These are phyloP conservation scores for Hortaea werneckii DNA, from an alignment of 2,329 filamentous ascomycete species.

Conservation along the genomic window DNA sequence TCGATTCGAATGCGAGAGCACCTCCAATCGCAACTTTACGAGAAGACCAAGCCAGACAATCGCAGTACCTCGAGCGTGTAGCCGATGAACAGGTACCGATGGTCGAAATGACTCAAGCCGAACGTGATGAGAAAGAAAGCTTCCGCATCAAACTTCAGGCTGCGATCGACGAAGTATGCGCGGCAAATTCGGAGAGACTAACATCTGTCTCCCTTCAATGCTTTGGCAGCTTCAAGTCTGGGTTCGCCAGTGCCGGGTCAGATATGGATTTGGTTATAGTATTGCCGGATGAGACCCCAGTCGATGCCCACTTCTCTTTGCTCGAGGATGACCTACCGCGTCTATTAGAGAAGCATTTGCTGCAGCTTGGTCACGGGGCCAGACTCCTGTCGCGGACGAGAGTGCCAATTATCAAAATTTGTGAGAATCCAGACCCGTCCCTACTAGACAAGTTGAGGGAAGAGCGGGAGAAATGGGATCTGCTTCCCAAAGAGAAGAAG, in stretches of 20 bases:
- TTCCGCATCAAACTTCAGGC: slow-evolving; percentile 57
- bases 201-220: slow-evolving; percentile 56
- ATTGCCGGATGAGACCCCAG: slow-evolving; percentile 34
- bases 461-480: slow-evolving; percentile 64
- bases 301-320: slow-evolving; percentile 19
- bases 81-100: slow-evolving; percentile 41
- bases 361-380: slow-evolving; percentile 64
- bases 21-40: slow-evolving; percentile 4
- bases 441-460: slow-evolving; percentile 52
- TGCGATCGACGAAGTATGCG: slow-evolving; percentile 52
- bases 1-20: slow-evolving; percentile 15
- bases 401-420: slow-evolving; percentile 82
- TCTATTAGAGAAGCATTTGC: slow-evolving; percentile 62
- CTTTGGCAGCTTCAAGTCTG: slow-evolving; percentile 74
- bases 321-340: slow-evolving; percentile 55
- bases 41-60: slow-evolving; percentile 24
- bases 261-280: slow-evolving; percentile 83
- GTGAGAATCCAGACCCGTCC: slow-evolving; percentile 54
- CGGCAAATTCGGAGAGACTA: slow-evolving; percentile 38
- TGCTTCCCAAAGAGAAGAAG: slow-evolving; percentile 37
- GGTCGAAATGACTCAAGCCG: slow-evolving; percentile 52
- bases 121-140: slow-evolving; percentile 59
- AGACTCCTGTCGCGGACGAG: slow-evolving; percentile 67
- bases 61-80: slow-evolving; percentile 33
- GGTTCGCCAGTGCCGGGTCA: slow-evolving; percentile 77